Conservation (phyloP, 2,329 filamentous ascomycete genomes). For the Claviceps africana region DNA sequence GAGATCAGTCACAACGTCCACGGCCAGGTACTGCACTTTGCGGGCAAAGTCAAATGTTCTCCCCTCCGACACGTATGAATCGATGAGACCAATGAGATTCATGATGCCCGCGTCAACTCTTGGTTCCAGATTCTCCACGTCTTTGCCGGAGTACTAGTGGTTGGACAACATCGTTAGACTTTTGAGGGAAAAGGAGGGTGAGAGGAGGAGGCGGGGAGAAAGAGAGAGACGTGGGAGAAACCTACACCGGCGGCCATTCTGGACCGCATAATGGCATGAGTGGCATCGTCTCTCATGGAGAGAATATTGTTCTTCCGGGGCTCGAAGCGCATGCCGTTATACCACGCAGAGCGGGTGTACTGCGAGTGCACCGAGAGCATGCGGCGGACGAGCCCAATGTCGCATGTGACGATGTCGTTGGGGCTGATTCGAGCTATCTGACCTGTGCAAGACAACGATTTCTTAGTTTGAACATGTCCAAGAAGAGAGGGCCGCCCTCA, state of each 20-base stretch:
- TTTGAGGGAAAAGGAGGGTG: neutral
- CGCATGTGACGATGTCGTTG: conserved; percentile 31
- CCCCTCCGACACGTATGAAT: conserved; percentile 6
- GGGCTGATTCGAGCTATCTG: conserved; percentile 22
- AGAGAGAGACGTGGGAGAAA: no score
- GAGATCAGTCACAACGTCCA: conserved; percentile 41
- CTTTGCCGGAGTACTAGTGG: conserved; percentile 33
- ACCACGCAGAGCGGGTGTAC: conserved; percentile 27
- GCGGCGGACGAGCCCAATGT: conserved; percentile 28
- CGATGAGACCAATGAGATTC: conserved; percentile 6
- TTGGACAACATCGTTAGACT: neutral
- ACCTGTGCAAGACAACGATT: conserved; percentile 8
- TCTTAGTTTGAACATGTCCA: no score
- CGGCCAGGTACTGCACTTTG: conserved; percentile 38
- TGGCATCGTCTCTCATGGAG: conserved; percentile 31
- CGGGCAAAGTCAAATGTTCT: conserved; percentile 16
- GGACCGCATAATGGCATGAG: conserved; percentile 26
- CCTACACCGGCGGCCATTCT: conserved; percentile 37
- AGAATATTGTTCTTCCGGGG: conserved; percentile 36
- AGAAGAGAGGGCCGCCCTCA: no score
- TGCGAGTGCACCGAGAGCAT: conserved; percentile 23
- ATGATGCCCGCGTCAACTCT: conserved; percentile 15
- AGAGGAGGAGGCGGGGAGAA: no score
- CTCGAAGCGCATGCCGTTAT: conserved; percentile 35
- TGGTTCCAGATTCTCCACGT: conserved; percentile 32